Conservation (phyloP, 2,329 filamentous ascomycete species). For the Phyllosticta citriasiana region DNA sequence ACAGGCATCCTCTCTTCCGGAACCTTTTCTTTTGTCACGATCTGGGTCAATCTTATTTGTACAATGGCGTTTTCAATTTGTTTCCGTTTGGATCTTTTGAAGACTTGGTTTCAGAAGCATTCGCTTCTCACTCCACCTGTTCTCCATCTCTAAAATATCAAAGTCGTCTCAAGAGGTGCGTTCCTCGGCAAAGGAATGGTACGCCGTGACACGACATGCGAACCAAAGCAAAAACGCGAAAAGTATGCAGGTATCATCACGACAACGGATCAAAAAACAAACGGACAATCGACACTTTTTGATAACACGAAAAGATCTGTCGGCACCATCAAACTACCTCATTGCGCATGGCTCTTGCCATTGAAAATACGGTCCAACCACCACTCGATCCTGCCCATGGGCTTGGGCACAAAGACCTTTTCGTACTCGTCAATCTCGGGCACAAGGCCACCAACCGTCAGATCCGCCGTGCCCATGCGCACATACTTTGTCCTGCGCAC, state of each 20-base stretch:
- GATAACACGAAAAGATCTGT: not conserved
- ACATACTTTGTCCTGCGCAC: slow-evolving; percentile 8
- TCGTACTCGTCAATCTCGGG: slow-evolving; percentile 10
- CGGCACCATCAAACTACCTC: not conserved
- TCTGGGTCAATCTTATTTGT: not conserved
- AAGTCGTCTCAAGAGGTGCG: slow-evolving; percentile 17
- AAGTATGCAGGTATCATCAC: too few relatives aligned
- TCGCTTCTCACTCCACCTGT: not conserved
- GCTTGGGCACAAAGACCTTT: not conserved
- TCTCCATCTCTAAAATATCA: too few relatives aligned
- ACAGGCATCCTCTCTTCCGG: not conserved
- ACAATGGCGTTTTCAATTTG: not conserved
- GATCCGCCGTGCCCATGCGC: slow-evolving; percentile 4
- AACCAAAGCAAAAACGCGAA: too few relatives aligned
- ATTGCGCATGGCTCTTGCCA: not conserved
- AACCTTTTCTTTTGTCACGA: not conserved
- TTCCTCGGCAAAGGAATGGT: too few relatives aligned
- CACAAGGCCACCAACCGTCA: slow-evolving; percentile 5
- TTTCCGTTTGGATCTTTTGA: not conserved
- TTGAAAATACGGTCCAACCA: slow-evolving; percentile 4
- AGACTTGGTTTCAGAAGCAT: not conserved
- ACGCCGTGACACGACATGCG: too few relatives aligned
- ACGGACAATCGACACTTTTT: too few relatives aligned
- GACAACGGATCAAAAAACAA: too few relatives aligned
- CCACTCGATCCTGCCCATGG: not conserved